Evolutionary conservation across 2,329 filamentous ascomycete species (phyloP), one percentile per base, ranked within the genome.

Genomic region (Penicillium brasilianum): DNA sequence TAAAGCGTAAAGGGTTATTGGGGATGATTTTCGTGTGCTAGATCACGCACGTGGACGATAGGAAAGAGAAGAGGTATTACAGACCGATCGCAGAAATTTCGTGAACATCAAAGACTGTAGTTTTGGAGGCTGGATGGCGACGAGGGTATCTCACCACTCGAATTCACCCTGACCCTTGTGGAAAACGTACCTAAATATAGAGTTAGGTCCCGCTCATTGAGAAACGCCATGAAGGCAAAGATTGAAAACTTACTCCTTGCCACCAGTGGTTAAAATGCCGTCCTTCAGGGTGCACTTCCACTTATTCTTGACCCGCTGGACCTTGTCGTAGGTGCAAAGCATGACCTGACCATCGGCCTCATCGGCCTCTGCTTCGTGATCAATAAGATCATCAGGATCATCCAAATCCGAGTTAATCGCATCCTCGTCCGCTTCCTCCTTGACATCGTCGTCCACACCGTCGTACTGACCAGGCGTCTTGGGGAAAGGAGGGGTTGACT

Each of bases 231-330:
- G 16, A 11, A 44, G 3, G 2, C 14, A 11, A 41, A 30, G 10
- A 2, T 36, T 3, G 2, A 50, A 48, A 37, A 83, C 85, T 77
- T 78, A 90, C 84, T 99, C 95, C 79, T 92, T 96, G 69, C 92
- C 92, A 68, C 94, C 93, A 39, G 96, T 92, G 48, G 91, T 96
- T 68, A 99, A 84, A 18, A 99, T 91, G 20, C 95, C 95, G 72
- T 99, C 95, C 82, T 98, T 98, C 66, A 99, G 87, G 1, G 92
- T 93, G 80, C 95, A 99, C 90, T 99, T 99, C 91, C 91, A 95
- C 87, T 95, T 99, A 82, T 98, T 99, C 88, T 99, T 99, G 72
- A 98, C 95, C 51, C 95, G 87, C 80, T 98, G 94, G 10, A 99
- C 95, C 82, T 99, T 99, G 82, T 99, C 95, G 76, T 99, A 99